phyloP scores from a whole-genome alignment of 2,329 filamentous ascomycete genomes.

The Epichloe aotearoae region DNA sequence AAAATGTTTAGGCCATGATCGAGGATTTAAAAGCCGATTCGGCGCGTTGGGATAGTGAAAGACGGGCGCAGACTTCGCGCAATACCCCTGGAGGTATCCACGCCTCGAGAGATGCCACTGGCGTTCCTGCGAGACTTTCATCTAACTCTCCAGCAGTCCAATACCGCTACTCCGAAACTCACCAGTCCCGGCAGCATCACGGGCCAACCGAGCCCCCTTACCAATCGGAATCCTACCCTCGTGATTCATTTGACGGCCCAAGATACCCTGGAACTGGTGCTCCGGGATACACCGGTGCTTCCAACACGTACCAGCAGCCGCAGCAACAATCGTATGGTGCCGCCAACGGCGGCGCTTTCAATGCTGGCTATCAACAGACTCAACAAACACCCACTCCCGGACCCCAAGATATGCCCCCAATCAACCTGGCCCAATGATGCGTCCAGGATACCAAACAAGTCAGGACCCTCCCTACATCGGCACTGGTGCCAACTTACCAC shows the following conservation, averaged over 20 bases:
- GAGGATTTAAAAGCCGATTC: constrained; percentile 50
- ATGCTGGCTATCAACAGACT: constrained; percentile 17
- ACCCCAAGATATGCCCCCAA: constrained; percentile 20
- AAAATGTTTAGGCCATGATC: constrained; percentile 42
- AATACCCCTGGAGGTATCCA: constrained; percentile 45
- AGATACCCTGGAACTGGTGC: constrained; percentile 39
- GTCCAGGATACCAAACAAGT: constrained; percentile 16
- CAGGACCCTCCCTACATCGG: constrained; percentile 23
- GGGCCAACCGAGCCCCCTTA: constrained; percentile 30
- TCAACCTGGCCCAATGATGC: constrained; percentile 18
- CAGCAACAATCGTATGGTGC: constrained; percentile 16
- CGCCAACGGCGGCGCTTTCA: constrained; percentile 19
- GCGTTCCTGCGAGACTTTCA: constrained; percentile 32
- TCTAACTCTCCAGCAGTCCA: constrained; percentile 48
- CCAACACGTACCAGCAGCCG: constrained; percentile 19
- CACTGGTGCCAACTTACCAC: constrained; percentile 23
- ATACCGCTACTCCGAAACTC: constrained; percentile 42
- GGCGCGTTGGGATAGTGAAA: constrained; percentile 47
- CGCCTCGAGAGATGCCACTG: constrained; percentile 36
- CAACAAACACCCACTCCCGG: constrained; percentile 21
- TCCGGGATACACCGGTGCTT: constrained; percentile 34
- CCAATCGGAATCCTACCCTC: constrained; percentile 22
- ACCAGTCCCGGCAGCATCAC: constrained; percentile 33
- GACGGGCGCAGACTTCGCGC: constrained; percentile 41
- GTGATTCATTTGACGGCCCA: constrained; percentile 30